Conservation (phyloP, 768 basidiomycete species). For the Termitomyces sp. region DNA sequence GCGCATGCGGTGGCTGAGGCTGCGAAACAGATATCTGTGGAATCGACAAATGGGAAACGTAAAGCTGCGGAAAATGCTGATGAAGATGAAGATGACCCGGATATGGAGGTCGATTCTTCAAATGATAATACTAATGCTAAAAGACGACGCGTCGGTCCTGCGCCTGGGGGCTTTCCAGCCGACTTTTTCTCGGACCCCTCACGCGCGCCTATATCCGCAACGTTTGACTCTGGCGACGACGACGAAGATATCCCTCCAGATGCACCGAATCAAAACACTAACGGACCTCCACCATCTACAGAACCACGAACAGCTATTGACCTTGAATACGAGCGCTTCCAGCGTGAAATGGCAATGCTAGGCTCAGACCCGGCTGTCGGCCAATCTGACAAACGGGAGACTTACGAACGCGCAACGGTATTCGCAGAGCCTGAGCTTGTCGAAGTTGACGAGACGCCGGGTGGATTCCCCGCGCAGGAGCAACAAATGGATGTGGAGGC, state of each 20-base stretch:
- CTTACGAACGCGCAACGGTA: constrained; percentile 69
- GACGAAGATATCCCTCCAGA: constrained; percentile 36
- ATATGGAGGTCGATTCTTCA: constrained; percentile 22
- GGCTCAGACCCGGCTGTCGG: constrained; percentile 16
- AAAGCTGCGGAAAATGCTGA: constrained; percentile 18
- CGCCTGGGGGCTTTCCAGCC: constrained; percentile 42
- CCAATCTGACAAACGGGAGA: constrained; percentile 38
- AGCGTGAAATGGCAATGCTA: constrained; percentile 59
- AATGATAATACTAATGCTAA: constrained; percentile 16
- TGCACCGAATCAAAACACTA: constrained; percentile 4
- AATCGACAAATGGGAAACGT: constrained; percentile 23
- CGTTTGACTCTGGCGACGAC: constrained; percentile 31
- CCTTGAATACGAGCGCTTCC: constrained; percentile 71
- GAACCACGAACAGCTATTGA: constrained; percentile 41
- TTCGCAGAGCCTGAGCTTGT: constrained; percentile 63
- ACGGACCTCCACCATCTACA: constrained; percentile 13
- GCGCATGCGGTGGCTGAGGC: constrained; percentile 21
- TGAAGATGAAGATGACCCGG: constrained; percentile 9
- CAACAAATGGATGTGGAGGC: constrained; percentile 21
- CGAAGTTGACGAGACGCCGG: constrained; percentile 28
- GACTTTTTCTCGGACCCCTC: constrained; percentile 84
- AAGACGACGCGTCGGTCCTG: constrained; percentile 13
- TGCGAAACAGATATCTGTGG: constrained; percentile 5
- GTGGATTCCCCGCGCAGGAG: constrained; percentile 43
- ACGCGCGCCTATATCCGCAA: constrained; percentile 36